Evolutionary conservation across 805 yeast species (phyloP).

Genomic region (Candida berthetii): DNA sequence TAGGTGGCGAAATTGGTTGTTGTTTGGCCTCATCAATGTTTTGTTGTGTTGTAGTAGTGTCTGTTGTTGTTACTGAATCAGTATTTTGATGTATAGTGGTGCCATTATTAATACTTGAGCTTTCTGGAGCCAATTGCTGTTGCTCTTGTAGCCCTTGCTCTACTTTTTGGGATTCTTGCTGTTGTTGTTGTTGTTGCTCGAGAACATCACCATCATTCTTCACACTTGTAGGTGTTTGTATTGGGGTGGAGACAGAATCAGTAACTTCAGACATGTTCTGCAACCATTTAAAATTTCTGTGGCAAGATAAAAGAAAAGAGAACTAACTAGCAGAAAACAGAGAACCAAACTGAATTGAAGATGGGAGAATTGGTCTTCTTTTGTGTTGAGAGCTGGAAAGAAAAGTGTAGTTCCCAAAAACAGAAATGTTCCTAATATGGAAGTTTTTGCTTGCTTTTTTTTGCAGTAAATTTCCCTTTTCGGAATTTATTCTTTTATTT

Average conservation of each 20-base stretch:
- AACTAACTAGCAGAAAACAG: too few species aligned
- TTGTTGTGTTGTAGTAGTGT: neutral
- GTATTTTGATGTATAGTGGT: neutral
- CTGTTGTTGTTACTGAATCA: too few species aligned
- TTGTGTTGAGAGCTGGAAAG: too few species aligned
- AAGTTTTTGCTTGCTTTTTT: neutral
- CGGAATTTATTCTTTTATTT: slow-evolving; percentile 2
- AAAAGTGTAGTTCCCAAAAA: neutral
- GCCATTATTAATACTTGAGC: too few species aligned
- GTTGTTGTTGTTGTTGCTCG: neutral
- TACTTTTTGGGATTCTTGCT: too few species aligned
- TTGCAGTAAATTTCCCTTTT: slow-evolving; percentile 1
- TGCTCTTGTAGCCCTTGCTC: too few species aligned
- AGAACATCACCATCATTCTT: neutral
- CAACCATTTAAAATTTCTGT: too few species aligned
- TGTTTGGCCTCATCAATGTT: neutral
- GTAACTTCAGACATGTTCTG: slow-evolving; percentile 3
- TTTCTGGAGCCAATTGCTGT: too few species aligned
- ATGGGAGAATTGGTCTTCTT: too few species aligned
- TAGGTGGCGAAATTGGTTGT: slow-evolving; percentile 35
- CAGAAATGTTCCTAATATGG: neutral
- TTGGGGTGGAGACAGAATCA: slow-evolving; percentile 8
- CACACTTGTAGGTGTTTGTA: slow-evolving; percentile 6
- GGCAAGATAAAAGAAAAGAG: too few species aligned
- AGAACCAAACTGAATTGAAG: too few species aligned